Evolutionary conservation across 495 filamentous ascomycete genomes (phyloP).

Genomic region (Lasiosphaeria ovina): DNA sequence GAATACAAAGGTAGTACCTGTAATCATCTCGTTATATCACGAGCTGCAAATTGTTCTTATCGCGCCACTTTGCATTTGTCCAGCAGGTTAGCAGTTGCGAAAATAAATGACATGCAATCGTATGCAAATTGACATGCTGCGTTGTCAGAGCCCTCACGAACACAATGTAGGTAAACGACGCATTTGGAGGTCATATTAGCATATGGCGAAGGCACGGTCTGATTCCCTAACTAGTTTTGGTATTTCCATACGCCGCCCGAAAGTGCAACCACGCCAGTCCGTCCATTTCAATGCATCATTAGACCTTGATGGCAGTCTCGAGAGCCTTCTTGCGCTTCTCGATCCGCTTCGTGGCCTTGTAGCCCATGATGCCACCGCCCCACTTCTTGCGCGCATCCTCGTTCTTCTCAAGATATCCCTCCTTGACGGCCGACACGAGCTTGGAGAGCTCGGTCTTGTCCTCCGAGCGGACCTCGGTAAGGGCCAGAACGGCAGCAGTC

Average conservation of each 20-base stretch:
- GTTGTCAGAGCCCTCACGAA: too few relatives aligned
- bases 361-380: constrained; percentile 99
- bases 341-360: constrained; percentile 87
- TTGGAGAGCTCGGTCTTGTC: constrained; percentile 98
- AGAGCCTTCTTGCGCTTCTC: constrained; percentile 97
- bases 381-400: constrained; percentile 91
- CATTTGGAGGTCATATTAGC: constrained; percentile 19
- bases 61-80: too few relatives aligned
- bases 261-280: constrained; percentile 32
- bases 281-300: constrained; percentile 38
- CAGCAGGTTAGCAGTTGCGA: too few relatives aligned
- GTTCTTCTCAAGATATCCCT: constrained; percentile 94
- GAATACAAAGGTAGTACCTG: too few relatives aligned
- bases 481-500: constrained; percentile 93
- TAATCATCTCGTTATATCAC: too few relatives aligned
- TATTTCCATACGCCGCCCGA: constrained; percentile 40
- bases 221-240: constrained; percentile 40
- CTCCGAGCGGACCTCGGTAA: constrained; percentile 94
- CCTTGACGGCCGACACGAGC: constrained; percentile 94
- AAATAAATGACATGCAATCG: too few relatives aligned
- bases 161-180: too few relatives aligned
- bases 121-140: too few relatives aligned
- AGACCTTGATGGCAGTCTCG: constrained; percentile 94
- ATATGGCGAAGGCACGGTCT: constrained; percentile 32
- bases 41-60: too few relatives aligned